phyloP scores from a whole-genome alignment of 2,329 filamentous ascomycete species.

The Botrytis deweyae region DNA sequence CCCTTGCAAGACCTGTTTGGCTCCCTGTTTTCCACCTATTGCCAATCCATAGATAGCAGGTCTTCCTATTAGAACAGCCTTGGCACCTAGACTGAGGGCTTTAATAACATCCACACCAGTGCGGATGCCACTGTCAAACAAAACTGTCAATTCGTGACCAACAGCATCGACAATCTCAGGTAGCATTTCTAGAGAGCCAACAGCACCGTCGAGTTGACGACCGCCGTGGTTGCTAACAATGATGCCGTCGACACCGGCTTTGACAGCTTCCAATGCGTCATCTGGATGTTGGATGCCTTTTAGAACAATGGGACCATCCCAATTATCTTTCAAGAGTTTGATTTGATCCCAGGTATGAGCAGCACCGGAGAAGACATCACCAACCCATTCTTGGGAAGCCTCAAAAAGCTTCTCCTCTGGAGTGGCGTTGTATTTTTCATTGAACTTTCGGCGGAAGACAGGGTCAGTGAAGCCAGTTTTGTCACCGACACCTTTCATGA shows the following conservation, averaged over 20 bases:
- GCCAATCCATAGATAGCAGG: conserved; percentile 59
- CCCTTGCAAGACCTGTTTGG: conserved; percentile 50
- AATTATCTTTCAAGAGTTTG: conserved; percentile 55
- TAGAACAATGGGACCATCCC: conserved; percentile 62
- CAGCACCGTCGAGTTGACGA: conserved; percentile 56
- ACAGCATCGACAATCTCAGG: conserved; percentile 62
- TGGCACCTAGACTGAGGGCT: conserved; percentile 54
- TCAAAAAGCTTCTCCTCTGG: conserved; percentile 46
- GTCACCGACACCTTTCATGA: conserved; percentile 58
- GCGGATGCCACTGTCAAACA: conserved; percentile 60
- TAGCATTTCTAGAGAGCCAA: conserved; percentile 55
- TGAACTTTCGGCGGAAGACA: conserved; percentile 59
- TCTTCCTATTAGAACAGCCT: conserved; percentile 56
- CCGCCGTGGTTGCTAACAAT: conserved; percentile 59
- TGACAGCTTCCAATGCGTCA: conserved; percentile 48
- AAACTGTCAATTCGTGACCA: conserved; percentile 56
- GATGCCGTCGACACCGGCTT: conserved; percentile 50
- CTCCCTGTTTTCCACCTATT: conserved; percentile 53
- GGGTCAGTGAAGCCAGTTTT: conserved; percentile 66
- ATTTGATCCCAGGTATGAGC: conserved; percentile 63
- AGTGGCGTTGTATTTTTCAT: conserved; percentile 49
- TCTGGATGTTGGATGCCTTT: conserved; percentile 56
- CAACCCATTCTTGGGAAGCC: conserved; percentile 55
- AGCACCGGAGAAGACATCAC: conserved; percentile 51
- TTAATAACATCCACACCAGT: conserved; percentile 59